Evolutionary conservation across 495 filamentous ascomycete genomes (phyloP).

Genomic region (Xylaria flabelliformis): DNA sequence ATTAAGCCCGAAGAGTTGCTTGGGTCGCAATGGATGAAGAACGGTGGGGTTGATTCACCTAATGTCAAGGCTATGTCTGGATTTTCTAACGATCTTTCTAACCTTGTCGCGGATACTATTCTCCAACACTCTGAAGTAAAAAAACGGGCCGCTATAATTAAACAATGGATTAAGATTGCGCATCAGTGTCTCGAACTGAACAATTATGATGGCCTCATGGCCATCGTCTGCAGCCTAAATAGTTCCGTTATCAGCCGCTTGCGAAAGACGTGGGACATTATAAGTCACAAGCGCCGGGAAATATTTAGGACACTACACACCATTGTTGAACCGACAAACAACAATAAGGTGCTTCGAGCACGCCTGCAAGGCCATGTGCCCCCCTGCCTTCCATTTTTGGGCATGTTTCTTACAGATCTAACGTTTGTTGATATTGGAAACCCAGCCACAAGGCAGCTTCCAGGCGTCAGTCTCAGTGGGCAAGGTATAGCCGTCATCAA

Average conservation of each 20-base stretch:
- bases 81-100: slow-evolving; percentile 87
- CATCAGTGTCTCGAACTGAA: slow-evolving; percentile 84
- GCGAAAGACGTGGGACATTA: slow-evolving; percentile 89
- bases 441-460: slow-evolving; percentile 72
- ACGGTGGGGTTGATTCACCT: slow-evolving; percentile 75
- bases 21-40: slow-evolving; percentile 91
- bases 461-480: slow-evolving; percentile 55
- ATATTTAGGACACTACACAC: slow-evolving; percentile 76
- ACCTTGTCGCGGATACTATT: slow-evolving; percentile 95
- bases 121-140: slow-evolving; percentile 85
- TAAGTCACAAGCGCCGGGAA: slow-evolving; percentile 84
- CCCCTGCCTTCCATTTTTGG: slow-evolving; percentile 95
- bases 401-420: slow-evolving; percentile 90
- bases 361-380: slow-evolving; percentile 87
- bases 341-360: slow-evolving; percentile 88
- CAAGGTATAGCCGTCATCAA: slow-evolving; percentile 83
- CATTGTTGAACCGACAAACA: slow-evolving; percentile 86
- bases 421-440: slow-evolving; percentile 94
- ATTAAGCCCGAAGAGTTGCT: slow-evolving; percentile 95
- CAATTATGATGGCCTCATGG: slow-evolving; percentile 97
- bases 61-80: slow-evolving; percentile 96
- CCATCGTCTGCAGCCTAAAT: slow-evolving; percentile 92
- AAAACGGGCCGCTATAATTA: slow-evolving; percentile 88
- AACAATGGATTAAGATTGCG: slow-evolving; percentile 98
- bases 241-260: slow-evolving; percentile 91